phyloP scores from a whole-genome alignment of 768 basidiomycete species.

The Punctularia strigosozonata region DNA sequence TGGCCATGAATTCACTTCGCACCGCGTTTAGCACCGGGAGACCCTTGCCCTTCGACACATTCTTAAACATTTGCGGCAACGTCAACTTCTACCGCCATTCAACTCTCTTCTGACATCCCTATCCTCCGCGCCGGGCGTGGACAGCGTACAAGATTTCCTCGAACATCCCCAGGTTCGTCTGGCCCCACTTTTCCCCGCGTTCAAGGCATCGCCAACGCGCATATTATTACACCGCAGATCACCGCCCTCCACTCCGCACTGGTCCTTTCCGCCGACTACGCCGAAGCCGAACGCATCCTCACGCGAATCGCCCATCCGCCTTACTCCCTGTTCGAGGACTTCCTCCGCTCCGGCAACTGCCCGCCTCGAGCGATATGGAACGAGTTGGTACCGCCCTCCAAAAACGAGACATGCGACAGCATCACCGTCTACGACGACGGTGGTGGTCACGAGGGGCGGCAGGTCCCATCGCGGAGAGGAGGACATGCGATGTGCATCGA shows the following conservation, averaged over 20 bases:
- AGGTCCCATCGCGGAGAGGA: too few species aligned
- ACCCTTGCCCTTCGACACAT: slow-evolving; percentile 51
- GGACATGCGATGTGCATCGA: slow-evolving; percentile 82
- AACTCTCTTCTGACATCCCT: slow-evolving; percentile 43
- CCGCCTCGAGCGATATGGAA: slow-evolving; percentile 56
- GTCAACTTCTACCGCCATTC: slow-evolving; percentile 58
- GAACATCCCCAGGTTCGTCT: too few species aligned
- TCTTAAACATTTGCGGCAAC: slow-evolving; percentile 67
- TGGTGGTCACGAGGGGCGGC: too few species aligned
- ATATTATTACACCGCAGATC: slow-evolving; percentile 60
- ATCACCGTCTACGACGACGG: slow-evolving; percentile 56
- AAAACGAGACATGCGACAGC: too few species aligned
- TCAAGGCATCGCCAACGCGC: slow-evolving; percentile 39
- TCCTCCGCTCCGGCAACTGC: slow-evolving; percentile 41
- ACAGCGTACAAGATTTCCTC: too few species aligned
- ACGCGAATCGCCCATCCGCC: slow-evolving; percentile 33
- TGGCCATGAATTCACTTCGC: neutral
- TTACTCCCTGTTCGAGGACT: slow-evolving; percentile 52
- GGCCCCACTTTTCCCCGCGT: too few species aligned
- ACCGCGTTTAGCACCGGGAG: slow-evolving; percentile 48
- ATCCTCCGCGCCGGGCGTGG: too few species aligned
- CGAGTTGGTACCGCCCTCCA: too few species aligned
- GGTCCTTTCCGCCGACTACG: slow-evolving; percentile 58
- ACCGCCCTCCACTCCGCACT: slow-evolving; percentile 51
- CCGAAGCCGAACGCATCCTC: slow-evolving; percentile 42